Evolutionary conservation across 2,329 filamentous ascomycete genomes (phyloP).

Genomic region (Colletotrichum cordylinicola): DNA sequence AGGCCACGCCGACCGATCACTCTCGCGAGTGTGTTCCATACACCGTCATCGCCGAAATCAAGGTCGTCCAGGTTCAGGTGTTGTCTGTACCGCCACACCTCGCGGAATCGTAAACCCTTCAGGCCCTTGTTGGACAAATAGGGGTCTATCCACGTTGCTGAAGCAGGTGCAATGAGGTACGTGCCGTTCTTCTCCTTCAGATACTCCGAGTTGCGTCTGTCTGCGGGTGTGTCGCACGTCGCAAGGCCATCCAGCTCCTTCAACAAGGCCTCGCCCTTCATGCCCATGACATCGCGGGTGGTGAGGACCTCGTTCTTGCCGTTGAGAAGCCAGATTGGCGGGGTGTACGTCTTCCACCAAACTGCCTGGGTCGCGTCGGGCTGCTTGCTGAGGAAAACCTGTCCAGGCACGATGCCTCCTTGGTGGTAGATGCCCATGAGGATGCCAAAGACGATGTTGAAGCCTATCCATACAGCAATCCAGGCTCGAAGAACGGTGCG

Average conservation of each 20-base stretch:
- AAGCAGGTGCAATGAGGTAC: conserved; percentile 76
- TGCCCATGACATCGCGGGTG: conserved; percentile 77
- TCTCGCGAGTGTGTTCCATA: conserved; percentile 72
- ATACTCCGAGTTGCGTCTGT: conserved; percentile 60
- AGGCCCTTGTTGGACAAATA: conserved; percentile 65
- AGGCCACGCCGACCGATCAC: conserved; percentile 70
- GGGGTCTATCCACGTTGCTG: conserved; percentile 72
- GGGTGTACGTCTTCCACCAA: conserved; percentile 90
- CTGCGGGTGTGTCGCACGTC: conserved; percentile 66
- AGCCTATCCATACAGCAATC: conserved; percentile 69
- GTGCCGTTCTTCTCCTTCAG: conserved; percentile 68
- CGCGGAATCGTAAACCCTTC: conserved; percentile 67
- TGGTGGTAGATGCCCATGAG: conserved; percentile 86
- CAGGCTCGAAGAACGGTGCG: conserved; percentile 56
- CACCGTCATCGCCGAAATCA: conserved; percentile 78
- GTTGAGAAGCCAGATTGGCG: conserved; percentile 80
- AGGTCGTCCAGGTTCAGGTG: conserved; percentile 83
- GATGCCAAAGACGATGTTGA: conserved; percentile 71
- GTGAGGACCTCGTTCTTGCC: conserved; percentile 75
- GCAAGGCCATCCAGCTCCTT: conserved; percentile 63
- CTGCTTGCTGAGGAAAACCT: conserved; percentile 76
- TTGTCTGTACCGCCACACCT: conserved; percentile 71
- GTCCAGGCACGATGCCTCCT: conserved; percentile 77
- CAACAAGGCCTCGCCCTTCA: conserved; percentile 66
- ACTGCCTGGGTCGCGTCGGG: conserved; percentile 72